Evolutionary conservation across 768 basidiomycete genomes (phyloP).

Genomic region (Kwoniella dendrophila): DNA sequence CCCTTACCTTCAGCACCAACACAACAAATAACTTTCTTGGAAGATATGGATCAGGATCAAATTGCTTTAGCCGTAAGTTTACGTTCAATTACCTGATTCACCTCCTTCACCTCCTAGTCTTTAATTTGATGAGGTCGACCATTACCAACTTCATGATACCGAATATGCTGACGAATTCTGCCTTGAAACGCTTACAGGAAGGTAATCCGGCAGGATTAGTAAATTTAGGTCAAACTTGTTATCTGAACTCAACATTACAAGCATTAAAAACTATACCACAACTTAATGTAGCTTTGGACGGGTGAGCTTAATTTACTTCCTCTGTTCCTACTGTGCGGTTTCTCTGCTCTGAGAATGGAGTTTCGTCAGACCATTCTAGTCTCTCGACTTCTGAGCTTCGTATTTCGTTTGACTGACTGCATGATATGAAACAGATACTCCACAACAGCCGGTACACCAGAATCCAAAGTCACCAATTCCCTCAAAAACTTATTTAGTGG

Average conservation of each 20-base stretch:
- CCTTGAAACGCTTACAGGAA: constrained; percentile 22
- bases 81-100: not conserved
- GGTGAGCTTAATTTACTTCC: constrained; percentile 1
- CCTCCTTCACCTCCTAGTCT: not conserved
- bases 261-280: constrained; percentile 91
- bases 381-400: not conserved
- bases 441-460: constrained; percentile 1
- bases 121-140: not conserved
- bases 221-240: constrained; percentile 88
- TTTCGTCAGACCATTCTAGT: too few species aligned
- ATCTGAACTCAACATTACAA: constrained; percentile 95
- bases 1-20: constrained; percentile 86
- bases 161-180: not conserved
- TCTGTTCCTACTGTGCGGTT: too few species aligned
- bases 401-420: not conserved
- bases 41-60: constrained; percentile 82
- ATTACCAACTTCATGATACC: not conserved
- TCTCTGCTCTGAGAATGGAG: too few species aligned
- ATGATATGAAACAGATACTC: not conserved
- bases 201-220: constrained; percentile 45
- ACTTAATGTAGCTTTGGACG: constrained; percentile 58
- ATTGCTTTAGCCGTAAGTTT: constrained; percentile 75
- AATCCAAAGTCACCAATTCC: constrained; percentile 26
- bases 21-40: constrained; percentile 70
- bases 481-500: constrained; percentile 70